These are phyloP conservation scores for Emmonsiellopsis sp. DNA, from an alignment of 2,329 filamentous ascomycete genomes.

Conservation along the genomic window DNA sequence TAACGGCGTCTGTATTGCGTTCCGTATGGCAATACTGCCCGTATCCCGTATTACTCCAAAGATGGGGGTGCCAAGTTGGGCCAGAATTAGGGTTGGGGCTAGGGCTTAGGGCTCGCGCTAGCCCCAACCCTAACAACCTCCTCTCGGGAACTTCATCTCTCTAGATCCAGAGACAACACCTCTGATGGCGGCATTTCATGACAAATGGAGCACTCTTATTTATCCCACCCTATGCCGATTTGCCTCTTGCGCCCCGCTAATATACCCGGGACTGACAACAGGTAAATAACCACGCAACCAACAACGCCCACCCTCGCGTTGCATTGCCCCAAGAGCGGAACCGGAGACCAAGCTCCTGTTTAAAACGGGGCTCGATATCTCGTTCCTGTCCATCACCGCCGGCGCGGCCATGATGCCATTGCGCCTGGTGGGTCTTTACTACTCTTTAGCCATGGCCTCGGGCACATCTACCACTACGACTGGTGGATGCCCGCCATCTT, in stretches of 20 bases:
- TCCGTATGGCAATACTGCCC: too few relatives aligned
- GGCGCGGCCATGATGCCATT: neutral
- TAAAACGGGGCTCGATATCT: neutral
- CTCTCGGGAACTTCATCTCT: neutral
- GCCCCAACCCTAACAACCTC: neutral
- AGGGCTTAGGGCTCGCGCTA: neutral
- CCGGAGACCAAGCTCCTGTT: too few relatives aligned
- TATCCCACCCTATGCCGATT: too few relatives aligned
- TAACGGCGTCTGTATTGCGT: too few relatives aligned
- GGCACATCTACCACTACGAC: neutral
- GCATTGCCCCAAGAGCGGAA: too few relatives aligned
- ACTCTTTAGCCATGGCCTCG: neutral
- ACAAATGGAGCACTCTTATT: too few relatives aligned
- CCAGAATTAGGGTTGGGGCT: constrained; percentile 3
- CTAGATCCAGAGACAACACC: too few relatives aligned
- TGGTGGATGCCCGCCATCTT: neutral
- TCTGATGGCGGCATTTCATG: too few relatives aligned
- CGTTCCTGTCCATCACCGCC: neutral
- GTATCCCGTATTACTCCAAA: neutral
- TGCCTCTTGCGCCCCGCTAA: too few relatives aligned
- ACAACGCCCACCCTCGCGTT: too few relatives aligned
- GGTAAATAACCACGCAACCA: too few relatives aligned
- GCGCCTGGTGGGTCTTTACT: neutral
- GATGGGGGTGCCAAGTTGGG: neutral
- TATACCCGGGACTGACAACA: too few relatives aligned